Base-by-base conservation (phyloP, 148 eudicot genomes). In the Cornus kousa region DNA sequence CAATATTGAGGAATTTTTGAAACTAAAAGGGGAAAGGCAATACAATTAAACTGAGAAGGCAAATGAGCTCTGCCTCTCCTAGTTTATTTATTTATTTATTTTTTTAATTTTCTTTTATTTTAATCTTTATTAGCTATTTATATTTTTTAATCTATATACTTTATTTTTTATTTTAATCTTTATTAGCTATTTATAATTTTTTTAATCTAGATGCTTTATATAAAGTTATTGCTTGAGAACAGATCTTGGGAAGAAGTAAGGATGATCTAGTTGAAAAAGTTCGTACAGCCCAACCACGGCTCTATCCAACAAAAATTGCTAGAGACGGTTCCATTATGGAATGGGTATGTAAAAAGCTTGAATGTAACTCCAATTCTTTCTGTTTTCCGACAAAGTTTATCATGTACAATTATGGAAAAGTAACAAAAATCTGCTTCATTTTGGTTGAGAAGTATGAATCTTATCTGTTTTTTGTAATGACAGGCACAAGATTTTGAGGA, bases 291-390 rank as follows among this genome's bases (percentile, higher is more conserved):
- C 89, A 87, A 76, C 83, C 89, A 17, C 87, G 80, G 35, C 87
- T 94, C 46, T 79, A 74, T 28, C 92, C 95, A 7, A 86, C 85
- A 10, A 88, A 74, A 75, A 82, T 95, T 53, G 88, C 97, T 16
- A 79, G 82, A 67, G 96, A 95, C 76, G 97, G 97, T 53, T 83
- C 92, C 14, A 85, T 94, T 73, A 90, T 91, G 94, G 97, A 94
- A 84, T 94, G 98, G 97, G 88, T 87, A 68, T 70, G 86, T 70
- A 17, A 28, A 22, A 19, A 68, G 1, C 68, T 48, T 68, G 33
- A 68, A 28, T 50, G 59, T 3, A 53, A 16, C 5, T 53, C 19
- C 16, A 53, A 11, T 53, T 43, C 48, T 43, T 9, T 43, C 48
- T 6, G 8, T 43, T 6, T 43, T 53, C 12, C 19, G 19, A 11